Evolutionary conservation across 768 basidiomycete genomes (phyloP).

Genomic region (Termitomyces heimii): DNA sequence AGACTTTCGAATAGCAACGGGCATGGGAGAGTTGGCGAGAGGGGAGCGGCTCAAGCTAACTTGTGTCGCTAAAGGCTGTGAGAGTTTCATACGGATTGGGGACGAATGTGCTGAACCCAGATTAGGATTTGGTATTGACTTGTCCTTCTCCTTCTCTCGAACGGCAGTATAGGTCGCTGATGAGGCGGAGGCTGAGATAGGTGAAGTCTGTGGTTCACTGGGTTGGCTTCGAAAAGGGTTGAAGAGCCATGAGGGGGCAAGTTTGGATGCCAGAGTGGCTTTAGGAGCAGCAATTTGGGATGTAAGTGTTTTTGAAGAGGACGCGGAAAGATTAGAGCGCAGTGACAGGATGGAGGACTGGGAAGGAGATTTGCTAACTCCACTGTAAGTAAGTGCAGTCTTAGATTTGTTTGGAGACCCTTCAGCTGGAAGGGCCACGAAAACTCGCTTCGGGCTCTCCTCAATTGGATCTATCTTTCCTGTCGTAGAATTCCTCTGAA

Average conservation of each 20-base stretch:
- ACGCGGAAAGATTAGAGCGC: constrained; percentile 43
- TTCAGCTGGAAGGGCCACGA: constrained; percentile 47
- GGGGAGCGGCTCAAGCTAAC: constrained; percentile 27
- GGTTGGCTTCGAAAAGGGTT: constrained; percentile 64
- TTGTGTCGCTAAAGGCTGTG: constrained; percentile 29
- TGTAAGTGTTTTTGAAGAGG: constrained; percentile 29
- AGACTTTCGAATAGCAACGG: constrained; percentile 37
- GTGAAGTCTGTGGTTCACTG: constrained; percentile 58
- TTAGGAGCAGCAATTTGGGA: constrained; percentile 26
- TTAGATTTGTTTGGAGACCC: constrained; percentile 20
- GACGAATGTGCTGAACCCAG: constrained; percentile 16
- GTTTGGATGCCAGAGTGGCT: constrained; percentile 46
- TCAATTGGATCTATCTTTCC: constrained; percentile 58
- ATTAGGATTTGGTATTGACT: constrained; percentile 3
- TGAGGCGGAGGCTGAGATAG: constrained; percentile 46
- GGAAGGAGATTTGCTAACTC: constrained; percentile 57
- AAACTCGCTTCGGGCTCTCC: constrained; percentile 55
- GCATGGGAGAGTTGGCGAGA: constrained; percentile 29
- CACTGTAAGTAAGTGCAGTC: constrained; percentile 18
- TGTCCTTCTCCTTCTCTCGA: constrained; percentile 4
- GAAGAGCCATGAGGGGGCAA: constrained; percentile 75
- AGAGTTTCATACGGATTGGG: constrained; percentile 27
- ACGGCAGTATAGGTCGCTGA: constrained; percentile 19
- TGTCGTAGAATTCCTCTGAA: constrained; percentile 46
- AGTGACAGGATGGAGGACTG: constrained; percentile 59